Base-by-base conservation (phyloP, 805 yeast genomes). In the Debaryomyces hansenii region DNA sequence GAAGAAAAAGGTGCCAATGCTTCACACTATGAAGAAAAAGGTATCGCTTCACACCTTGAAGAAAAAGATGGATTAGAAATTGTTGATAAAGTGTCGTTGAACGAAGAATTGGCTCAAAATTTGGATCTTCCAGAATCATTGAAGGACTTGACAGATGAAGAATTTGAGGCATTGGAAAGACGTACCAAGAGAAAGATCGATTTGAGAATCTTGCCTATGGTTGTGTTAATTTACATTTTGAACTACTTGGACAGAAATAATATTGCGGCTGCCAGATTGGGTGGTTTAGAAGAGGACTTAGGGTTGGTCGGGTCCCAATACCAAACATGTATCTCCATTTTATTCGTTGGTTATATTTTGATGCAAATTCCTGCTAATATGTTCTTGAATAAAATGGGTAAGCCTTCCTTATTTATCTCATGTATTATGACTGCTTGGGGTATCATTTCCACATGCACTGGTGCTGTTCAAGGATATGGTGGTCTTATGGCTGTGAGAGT, bases 181-280 rank as follows among this genome's bases (percentile, higher is more conserved):
- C 73, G 66, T 47, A 69, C 79, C 12, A 70, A 71, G 31, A 55
- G 77, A 39, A 79, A 77, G 51, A 62, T 78, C 36, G 85, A 82
- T 53, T 24, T 72, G 7, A 60, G 82, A 48, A 66, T 79, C 44
- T 60, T 79, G 47, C 82, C 83, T 15, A 70, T 74, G 75, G 53
- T 78, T 28, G 72, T 77, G 46, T 63, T 69, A 51, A 73, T 79
- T 52, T 79, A 78, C 55, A 74, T 79, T 49, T 67, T 80, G 49
- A 79, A 79, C 52, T 77, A 72, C 52, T 62, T 79, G 42, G 83
- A 79, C 57, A 56, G 83, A 43, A 74, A 76, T 50, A 79, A 78
- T 52, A 75, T 79, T 51, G 83, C 83, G 10, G 72, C 77, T 54
- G 83, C 83, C 1, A 66, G 79, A 47, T 65, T 77, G 34, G 83